These are phyloP conservation scores for Striga asiatica DNA, from an alignment of 257 asterid species.

Conservation along the genomic window DNA sequence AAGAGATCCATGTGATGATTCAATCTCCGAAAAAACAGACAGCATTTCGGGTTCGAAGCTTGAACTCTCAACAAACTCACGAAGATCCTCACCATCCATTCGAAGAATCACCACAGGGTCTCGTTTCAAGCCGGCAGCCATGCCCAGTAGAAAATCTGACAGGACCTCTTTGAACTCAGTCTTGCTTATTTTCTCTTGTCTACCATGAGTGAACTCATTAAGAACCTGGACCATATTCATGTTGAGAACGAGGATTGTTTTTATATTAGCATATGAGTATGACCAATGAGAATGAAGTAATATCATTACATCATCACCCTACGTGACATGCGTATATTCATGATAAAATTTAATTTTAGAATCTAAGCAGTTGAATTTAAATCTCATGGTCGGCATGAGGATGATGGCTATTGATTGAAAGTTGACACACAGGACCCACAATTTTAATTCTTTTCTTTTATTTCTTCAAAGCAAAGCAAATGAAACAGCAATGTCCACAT, in stretches of 20 bases:
- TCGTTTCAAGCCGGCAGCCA: constrained; percentile 93
- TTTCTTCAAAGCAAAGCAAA: constrained; percentile 19
- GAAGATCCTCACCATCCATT: constrained; percentile 79
- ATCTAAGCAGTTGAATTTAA: background rate
- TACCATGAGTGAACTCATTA: constrained; percentile 74
- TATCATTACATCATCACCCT: background rate
- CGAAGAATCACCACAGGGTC: constrained; percentile 90
- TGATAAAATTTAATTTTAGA: background rate
- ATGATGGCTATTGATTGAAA: background rate
- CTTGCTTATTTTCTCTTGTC: constrained; percentile 57
- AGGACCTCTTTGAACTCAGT: constrained; percentile 68
- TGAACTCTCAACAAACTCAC: constrained; percentile 47
- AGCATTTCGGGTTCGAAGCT: constrained; percentile 53
- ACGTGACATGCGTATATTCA: background rate
- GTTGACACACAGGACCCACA: background rate
- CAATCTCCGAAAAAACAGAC: constrained; percentile 44
- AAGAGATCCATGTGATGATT: constrained; percentile 40
- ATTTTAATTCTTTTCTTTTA: background rate
- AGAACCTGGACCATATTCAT: constrained; percentile 58
- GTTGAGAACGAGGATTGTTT: no score
- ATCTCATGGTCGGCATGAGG: background rate
- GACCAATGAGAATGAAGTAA: background rate
- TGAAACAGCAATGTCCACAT: constrained; percentile 16
- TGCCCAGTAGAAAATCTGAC: constrained; percentile 71
- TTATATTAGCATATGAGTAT: background rate